Conservation (phyloP, 768 basidiomycete species). For the Erythrobasidium yunnanense region DNA sequence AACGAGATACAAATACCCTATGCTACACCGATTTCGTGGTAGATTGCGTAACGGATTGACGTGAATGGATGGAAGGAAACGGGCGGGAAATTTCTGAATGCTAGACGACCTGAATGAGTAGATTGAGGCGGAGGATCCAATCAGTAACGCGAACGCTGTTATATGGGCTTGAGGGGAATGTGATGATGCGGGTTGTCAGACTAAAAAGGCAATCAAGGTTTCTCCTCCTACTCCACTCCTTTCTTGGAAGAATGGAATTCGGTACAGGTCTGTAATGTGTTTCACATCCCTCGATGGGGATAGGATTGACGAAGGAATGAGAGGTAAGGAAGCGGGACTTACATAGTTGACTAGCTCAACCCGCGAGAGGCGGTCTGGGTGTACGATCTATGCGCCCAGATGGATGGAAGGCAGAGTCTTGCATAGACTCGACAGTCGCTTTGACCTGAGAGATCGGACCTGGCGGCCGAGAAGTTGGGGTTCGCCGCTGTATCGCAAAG, state of each 20-base stretch:
- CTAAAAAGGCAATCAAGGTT: not conserved
- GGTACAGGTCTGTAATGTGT: not conserved
- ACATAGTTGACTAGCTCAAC: too few species aligned
- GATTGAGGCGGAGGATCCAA: too few species aligned
- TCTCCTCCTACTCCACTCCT: not conserved
- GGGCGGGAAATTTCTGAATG: too few species aligned
- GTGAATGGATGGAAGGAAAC: too few species aligned
- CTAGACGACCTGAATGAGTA: too few species aligned
- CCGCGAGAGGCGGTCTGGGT: constrained; percentile 33
- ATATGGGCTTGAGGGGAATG: too few species aligned
- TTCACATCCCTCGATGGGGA: not conserved
- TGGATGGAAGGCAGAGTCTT: not conserved
- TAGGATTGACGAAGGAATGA: not conserved
- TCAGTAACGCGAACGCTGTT: too few species aligned
- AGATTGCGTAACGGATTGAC: too few species aligned
- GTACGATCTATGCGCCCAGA: constrained; percentile 23
- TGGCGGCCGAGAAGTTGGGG: not conserved
- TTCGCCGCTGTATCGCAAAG: constrained; percentile 11
- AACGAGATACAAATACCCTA: too few species aligned
- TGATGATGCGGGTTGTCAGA: not conserved
- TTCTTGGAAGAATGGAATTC: not conserved
- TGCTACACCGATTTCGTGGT: too few species aligned
- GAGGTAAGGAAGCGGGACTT: too few species aligned
- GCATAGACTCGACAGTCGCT: constrained; percentile 42
- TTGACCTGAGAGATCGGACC: constrained; percentile 39